These are phyloP conservation scores for Glomus cerebriforme DNA, from an alignment of 192 early-diverging fungal genomes.

Conservation along the genomic window DNA sequence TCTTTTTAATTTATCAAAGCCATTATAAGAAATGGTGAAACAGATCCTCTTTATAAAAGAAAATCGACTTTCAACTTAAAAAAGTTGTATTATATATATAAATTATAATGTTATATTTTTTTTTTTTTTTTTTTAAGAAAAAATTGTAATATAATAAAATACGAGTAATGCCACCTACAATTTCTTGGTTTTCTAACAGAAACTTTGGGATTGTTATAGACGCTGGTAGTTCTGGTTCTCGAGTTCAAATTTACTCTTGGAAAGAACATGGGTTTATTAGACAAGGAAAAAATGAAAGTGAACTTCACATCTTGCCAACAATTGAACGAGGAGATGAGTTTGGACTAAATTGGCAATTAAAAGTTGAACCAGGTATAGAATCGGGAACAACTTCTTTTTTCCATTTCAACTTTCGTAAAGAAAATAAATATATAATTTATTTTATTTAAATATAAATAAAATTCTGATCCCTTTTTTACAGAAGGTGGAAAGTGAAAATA, in stretches of 20 bases:
- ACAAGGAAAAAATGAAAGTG: constrained; percentile 35
- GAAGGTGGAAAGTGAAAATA: not conserved
- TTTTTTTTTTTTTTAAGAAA: not conserved
- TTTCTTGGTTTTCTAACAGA: constrained; percentile 53
- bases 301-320: constrained; percentile 54
- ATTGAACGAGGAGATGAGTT: constrained; percentile 67
- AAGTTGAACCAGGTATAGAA: constrained; percentile 61
- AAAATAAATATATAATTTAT: not conserved
- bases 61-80: too few relatives aligned
- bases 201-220: constrained; percentile 93
- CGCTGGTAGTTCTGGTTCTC: constrained; percentile 96
- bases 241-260: constrained; percentile 89
- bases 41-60: too few relatives aligned
- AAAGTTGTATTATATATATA: too few relatives aligned
- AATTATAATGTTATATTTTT: not conserved
- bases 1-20: too few relatives aligned
- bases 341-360: constrained; percentile 67
- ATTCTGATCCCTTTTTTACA: not conserved
- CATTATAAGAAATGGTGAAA: too few relatives aligned
- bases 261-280: constrained; percentile 56
- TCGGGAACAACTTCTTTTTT: not conserved
- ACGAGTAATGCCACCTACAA: constrained; percentile 3
- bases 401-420: not conserved
- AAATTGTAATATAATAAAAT: not conserved
- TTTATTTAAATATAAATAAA: not conserved